Evolutionary conservation across 73 alveolate genomes (phyloP).

Genomic region (Paramecium sexaurelia): DNA sequence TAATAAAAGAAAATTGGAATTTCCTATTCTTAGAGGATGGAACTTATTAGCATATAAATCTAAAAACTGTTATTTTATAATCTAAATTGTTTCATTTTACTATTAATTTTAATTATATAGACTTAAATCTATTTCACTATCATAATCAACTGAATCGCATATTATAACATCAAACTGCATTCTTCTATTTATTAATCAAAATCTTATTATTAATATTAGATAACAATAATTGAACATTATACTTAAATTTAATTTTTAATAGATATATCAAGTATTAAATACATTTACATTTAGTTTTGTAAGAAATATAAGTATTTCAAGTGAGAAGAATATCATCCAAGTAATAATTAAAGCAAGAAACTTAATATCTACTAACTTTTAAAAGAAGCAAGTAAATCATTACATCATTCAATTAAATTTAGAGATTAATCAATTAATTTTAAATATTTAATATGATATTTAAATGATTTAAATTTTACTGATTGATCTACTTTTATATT

Average conservation of each 20-base stretch:
- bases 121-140: conserved; percentile 76
- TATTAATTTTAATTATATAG: not conserved
- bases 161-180: conserved; percentile 87
- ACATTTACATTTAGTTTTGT: no score
- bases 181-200: conserved; percentile 87
- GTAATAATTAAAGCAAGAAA: no score
- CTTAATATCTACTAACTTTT: conserved; percentile 72
- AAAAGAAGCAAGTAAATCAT: conserved; percentile 80
- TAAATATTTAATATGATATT: no score
- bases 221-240: conserved; percentile 80
- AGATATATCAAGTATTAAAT: no score
- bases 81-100: conserved; percentile 88
- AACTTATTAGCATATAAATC: conserved; percentile 93
- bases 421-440: no score
- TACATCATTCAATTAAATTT: conserved; percentile 81
- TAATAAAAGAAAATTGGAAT: not conserved
- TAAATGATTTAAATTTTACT: no score
- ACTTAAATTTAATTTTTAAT: conserved; percentile 83
- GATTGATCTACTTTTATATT: no score
- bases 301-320: no score
- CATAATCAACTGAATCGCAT: conserved; percentile 89
- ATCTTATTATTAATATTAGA: conserved; percentile 87
- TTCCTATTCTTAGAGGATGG: no score
- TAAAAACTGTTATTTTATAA: conserved; percentile 90
- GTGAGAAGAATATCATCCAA: conserved; percentile 81